Evolutionary conservation across 73 alveolate genomes (phyloP).

Genomic region (Paramecium tetraurelia): DNA sequence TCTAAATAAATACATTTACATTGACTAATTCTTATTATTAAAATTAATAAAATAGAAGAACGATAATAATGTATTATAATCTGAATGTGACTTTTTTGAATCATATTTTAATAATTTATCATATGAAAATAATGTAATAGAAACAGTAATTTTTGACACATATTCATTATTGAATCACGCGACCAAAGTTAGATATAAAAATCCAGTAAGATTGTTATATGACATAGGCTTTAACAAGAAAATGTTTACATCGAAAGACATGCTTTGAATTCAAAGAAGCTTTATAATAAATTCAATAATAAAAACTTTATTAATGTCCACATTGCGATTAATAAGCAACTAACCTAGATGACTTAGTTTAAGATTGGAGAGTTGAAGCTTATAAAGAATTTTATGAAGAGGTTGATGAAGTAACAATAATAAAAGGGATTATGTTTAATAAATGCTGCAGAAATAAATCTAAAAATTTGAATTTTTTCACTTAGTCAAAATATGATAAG

Average conservation of each 20-base stretch:
- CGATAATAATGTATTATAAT: too few relatives aligned
- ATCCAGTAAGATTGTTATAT: background rate
- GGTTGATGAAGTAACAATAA: background rate
- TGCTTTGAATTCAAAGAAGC: background rate
- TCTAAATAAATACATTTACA: background rate
- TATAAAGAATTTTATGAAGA: background rate
- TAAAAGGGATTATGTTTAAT: background rate
- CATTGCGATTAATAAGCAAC: background rate
- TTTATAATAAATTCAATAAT: background rate
- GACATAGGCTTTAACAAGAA: background rate
- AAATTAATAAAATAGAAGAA: too few relatives aligned
- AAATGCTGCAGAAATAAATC: background rate
- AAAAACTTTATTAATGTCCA: background rate
- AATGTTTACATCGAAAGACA: background rate
- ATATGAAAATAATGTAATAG: too few relatives aligned
- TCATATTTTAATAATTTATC: too few relatives aligned
- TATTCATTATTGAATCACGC: background rate
- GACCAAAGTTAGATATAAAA: background rate
- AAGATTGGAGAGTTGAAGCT: background rate
- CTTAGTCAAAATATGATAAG: too few relatives aligned
- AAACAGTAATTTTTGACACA: too few relatives aligned
- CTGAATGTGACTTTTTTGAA: too few relatives aligned
- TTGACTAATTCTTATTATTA: background rate
- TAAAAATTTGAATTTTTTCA: background rate
- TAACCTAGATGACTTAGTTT: background rate